Evolutionary conservation across 2,329 filamentous ascomycete species (phyloP).

Genomic region (Dactylellina leptospora): DNA sequence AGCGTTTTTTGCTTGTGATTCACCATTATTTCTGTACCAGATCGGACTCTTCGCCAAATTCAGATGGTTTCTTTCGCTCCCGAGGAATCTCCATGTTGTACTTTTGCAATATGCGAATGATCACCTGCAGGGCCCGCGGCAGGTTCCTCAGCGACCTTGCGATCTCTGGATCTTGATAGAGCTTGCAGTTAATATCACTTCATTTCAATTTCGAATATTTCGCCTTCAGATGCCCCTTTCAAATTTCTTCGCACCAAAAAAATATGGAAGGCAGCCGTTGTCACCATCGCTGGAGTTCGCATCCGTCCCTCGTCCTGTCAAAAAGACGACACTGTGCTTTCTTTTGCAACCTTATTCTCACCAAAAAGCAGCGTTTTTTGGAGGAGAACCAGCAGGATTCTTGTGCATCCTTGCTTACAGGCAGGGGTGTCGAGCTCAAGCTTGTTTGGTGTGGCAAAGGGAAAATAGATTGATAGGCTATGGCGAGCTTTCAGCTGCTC

Average conservation of each 20-base stretch:
- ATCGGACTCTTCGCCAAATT: constrained; percentile 36
- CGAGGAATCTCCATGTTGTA: constrained; percentile 8
- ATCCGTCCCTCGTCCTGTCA: constrained; percentile 43
- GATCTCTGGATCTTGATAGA: constrained; percentile 39
- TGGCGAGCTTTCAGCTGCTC: constrained; percentile 47
- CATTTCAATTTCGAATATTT: constrained; percentile 46
- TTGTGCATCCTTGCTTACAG: constrained; percentile 35
- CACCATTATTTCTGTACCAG: constrained; percentile 13
- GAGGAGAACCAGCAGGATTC: constrained; percentile 44
- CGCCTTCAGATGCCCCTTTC: constrained; percentile 52
- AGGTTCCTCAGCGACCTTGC: constrained; percentile 24
- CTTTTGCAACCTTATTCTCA: constrained; percentile 41
- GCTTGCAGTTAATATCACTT: constrained; percentile 35
- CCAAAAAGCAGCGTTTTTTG: constrained; percentile 45
- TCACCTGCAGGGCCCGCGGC: constrained; percentile 45
- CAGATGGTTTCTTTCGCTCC: constrained; percentile 14
- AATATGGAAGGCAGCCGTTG: constrained; percentile 47
- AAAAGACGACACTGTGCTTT: constrained; percentile 38
- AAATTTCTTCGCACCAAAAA: constrained; percentile 49
- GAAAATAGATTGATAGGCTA: constrained; percentile 50
- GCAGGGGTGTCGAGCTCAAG: constrained; percentile 49
- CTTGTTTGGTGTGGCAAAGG: constrained; percentile 52
- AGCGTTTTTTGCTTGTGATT: constrained; percentile 39
- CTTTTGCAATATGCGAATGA: constrained; percentile 9
- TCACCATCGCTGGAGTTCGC: constrained; percentile 41